Base-by-base conservation (phyloP, 768 basidiomycete genomes). In the Termitomyces sp. region DNA sequence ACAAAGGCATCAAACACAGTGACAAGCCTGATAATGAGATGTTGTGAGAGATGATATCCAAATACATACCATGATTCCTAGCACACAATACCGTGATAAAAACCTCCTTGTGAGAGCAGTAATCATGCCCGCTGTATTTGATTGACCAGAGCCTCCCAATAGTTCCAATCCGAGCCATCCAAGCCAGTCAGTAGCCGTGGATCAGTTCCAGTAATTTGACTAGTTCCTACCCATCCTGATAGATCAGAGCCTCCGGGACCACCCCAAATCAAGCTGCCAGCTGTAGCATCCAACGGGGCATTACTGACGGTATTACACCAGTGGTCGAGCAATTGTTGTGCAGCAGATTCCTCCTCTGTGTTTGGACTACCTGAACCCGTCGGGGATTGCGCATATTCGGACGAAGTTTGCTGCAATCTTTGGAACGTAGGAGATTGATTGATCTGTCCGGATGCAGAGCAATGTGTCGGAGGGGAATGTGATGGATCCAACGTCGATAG, bases 241-340 rank as follows among this genome's bases (percentile, higher is more conserved):
- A 82, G 76, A 61, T 87, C 85, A 32, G 74, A 74, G 46, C 76
- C 72, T 14, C 79, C 78, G 7, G 80, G 75, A 14, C 82, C 81
- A 21, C 79, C 78, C 87, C 86, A 88, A 8, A 83, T 78, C 58
- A 83, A 74, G 48, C 73, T 75, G 28, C 76, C 75, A 21, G 74
- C 72, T 2, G 76, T 66, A 21, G 76, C 72, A 60, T 87, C 84
- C 2, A 82, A 61, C 2, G 79, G 77, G 11, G 83, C 78, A 55
- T 84, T 87, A 64, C 82, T 87, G 60, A 90, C 81, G n/a, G 85
- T 83, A 58, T 85, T 86, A 64, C 83, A 88, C 90, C 91, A 93
- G 58, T 91, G 87, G 66, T 93, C 90, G 45, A 93, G 73, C 53
- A 93, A 67, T 11, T 81, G 81, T 64, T 93, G 90, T 3, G 90